Evolutionary conservation across 768 basidiomycete species (phyloP).

Genomic region (Pulveroboletus sp.): DNA sequence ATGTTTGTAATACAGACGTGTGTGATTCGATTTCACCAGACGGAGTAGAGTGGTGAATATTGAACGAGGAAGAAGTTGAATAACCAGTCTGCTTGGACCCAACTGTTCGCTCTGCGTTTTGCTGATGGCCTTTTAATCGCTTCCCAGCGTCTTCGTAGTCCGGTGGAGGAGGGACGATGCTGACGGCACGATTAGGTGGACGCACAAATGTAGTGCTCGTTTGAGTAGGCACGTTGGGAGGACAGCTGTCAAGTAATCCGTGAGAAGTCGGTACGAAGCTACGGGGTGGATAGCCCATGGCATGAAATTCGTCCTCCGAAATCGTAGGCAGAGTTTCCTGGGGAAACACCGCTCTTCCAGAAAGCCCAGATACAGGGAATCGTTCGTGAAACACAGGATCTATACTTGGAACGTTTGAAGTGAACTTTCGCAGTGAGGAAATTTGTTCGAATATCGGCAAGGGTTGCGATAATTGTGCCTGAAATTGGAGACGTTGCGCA

Average conservation of each 20-base stretch:
- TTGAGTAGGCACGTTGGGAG: neutral
- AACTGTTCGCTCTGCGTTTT: constrained; percentile 5
- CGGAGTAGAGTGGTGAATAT: constrained; percentile 6
- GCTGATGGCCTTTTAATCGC: constrained; percentile 11
- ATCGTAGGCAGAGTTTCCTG: constrained; percentile 26
- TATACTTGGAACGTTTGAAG: constrained; percentile 8
- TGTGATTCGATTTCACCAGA: constrained; percentile 5
- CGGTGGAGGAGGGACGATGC: constrained; percentile 28
- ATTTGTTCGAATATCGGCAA: constrained; percentile 10
- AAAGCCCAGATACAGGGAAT: neutral
- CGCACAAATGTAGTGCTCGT: constrained; percentile 13
- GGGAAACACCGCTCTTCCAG: constrained; percentile 7
- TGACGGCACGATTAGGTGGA: constrained; percentile 30
- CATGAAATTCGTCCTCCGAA: constrained; percentile 38
- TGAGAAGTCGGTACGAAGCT: constrained; percentile 5
- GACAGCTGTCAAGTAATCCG: neutral
- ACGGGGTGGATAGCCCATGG: constrained; percentile 13
- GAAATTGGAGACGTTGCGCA: constrained; percentile 29
- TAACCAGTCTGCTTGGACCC: constrained; percentile 3
- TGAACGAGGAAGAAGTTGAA: constrained; percentile 2
- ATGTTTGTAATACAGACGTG: constrained; percentile 15
- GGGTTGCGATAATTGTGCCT: constrained; percentile 8
- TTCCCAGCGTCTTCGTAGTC: constrained; percentile 17
- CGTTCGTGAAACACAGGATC: constrained; percentile 1
- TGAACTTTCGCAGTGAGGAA: constrained; percentile 5